Evolutionary conservation across 768 basidiomycete species (phyloP).

Genomic region (Mycena galopus): DNA sequence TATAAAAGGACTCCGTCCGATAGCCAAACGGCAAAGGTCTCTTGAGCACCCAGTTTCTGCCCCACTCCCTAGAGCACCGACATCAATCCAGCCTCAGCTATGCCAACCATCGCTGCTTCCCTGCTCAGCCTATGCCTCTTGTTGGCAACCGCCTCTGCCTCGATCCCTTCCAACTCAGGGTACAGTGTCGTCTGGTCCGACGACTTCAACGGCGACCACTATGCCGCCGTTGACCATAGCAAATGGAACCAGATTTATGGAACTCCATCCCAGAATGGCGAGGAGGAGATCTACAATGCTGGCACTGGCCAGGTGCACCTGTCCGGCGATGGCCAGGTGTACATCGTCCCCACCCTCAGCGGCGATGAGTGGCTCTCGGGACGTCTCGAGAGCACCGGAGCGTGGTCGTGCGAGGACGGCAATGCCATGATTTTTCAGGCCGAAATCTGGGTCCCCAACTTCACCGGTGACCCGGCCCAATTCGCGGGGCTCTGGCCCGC

Average conservation of each 20-base stretch:
- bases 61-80: background rate
- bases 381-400: background rate
- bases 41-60: background rate
- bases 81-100: background rate
- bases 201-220: background rate
- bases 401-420: background rate
- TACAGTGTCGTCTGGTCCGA: background rate
- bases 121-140: background rate
- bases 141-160: background rate
- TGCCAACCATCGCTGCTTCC: background rate
- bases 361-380: background rate
- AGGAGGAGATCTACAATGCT: background rate
- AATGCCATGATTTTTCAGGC: constrained; percentile 1
- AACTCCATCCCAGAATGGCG: background rate
- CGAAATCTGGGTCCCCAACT: background rate
- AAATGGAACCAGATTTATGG: background rate
- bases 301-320: background rate
- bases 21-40: background rate
- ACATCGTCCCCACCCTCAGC: background rate
- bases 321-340: background rate
- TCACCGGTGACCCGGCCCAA: background rate
- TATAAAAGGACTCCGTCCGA: background rate
- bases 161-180: background rate
- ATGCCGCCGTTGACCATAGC: background rate
- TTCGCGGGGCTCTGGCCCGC: constrained; percentile 7